Evolutionary conservation across 306 rosid genomes (phyloP), one percentile per base, ranked within the genome.

Genomic region (Ceratonia siliqua): DNA sequence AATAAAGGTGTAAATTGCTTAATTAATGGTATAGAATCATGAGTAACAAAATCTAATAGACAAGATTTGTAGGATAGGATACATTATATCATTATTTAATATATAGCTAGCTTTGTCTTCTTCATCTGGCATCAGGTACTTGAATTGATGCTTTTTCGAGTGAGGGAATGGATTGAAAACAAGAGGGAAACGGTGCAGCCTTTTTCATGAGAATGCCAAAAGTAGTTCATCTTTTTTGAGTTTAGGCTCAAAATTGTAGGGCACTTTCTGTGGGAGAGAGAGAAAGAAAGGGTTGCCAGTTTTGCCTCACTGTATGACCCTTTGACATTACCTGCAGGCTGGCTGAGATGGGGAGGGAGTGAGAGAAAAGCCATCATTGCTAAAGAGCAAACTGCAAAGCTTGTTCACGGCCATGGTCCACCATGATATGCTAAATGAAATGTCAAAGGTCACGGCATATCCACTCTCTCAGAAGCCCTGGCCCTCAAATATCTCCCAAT

Each of bases 171-270:
- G 67, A 72, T 79, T 57, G 36, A 65, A 74, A 49, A 35, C 17
- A 66, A 9, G 81, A 30, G 52, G 76, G 78, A 49, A 53, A 35
- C 57, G 67, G 62, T 55, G 77, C 85, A 75, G 80, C 72, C 63
- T 78, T 78, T 70, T 80, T 39, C 35, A 27, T 12, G 75, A 71
- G 59, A 81, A 53, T 15, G 80, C 79, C 76, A 77, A 81, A 85
- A 81, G 92, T 65, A 42, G 66, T 49, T 50, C 61, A 50, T 83
- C 88, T 85, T 75, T 82, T 50, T 68, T 1, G 50, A 48, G 87
- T 27, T 39, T 71, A 68, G 91, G 85, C 89, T 80, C 85, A 70
- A 85, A 83, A 81, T 65, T 79, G 88, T 79, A 82, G 88, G 90
- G 69, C 55, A 76, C 50, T 49, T 61, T 4, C 32, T 48, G 62